Percentiles rank a stretch among this genome's conserved stretches.
Conservation (phyloP, 768 basidiomycete species). For the Lactifluus piperatus region DNA sequence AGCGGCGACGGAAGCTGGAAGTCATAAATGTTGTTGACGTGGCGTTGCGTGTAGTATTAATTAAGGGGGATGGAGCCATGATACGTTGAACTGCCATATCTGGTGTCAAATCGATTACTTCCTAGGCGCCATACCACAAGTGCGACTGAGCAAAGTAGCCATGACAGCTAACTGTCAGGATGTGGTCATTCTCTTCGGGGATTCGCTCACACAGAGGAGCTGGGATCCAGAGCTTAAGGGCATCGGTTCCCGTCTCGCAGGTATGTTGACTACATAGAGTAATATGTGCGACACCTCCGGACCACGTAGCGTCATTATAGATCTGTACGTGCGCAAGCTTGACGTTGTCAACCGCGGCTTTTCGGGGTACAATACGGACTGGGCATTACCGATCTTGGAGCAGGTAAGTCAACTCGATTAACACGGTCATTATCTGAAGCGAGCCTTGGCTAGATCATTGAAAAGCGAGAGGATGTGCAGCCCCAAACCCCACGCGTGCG, state of each 20-base stretch:
- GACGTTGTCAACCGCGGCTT: slow-evolving; percentile 85
- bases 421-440: not conserved
- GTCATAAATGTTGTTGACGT: not conserved
- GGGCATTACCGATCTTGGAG: slow-evolving; percentile 74
- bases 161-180: slow-evolving; percentile 59
- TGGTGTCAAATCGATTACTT: too few species aligned
- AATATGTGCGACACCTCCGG: not conserved
- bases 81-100: too few species aligned
- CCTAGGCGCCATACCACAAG: too few species aligned
- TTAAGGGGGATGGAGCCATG: too few species aligned
- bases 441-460: slow-evolving; percentile 40
- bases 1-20: too few species aligned
- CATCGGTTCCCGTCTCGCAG: slow-evolving; percentile 57
- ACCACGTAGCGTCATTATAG: slow-evolving; percentile 30
- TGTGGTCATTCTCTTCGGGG: slow-evolving; percentile 67
- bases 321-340: slow-evolving; percentile 67
- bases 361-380: slow-evolving; percentile 80
- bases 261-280: slow-evolving; percentile 33
- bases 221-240: slow-evolving; percentile 47
- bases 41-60: not conserved
- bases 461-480: slow-evolving; percentile 40
- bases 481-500: slow-evolving; percentile 48
- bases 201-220: slow-evolving; percentile 68
- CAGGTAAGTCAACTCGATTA: slow-evolving; percentile 37
- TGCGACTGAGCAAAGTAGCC: too few species aligned